These are phyloP conservation scores for Steccherinum ochraceum DNA, from an alignment of 768 basidiomycete species.

Conservation along the genomic window DNA sequence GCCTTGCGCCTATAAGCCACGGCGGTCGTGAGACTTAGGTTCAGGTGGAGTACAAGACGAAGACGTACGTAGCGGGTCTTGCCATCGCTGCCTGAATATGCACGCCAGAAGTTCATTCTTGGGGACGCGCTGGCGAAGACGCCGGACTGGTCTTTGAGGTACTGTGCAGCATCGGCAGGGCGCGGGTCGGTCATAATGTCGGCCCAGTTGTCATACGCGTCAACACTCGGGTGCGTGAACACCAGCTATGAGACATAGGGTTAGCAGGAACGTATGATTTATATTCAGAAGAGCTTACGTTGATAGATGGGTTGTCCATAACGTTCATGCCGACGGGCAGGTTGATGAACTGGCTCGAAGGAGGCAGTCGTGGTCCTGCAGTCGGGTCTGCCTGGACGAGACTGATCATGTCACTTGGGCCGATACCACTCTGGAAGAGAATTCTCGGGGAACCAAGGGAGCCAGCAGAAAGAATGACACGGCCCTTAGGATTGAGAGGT, in stretches of 20 bases:
- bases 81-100: constrained; percentile 38
- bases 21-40: too few relatives aligned
- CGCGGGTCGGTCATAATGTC: constrained; percentile 48
- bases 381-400: constrained; percentile 40
- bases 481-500: constrained; percentile 47
- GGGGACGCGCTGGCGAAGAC: constrained; percentile 54
- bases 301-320: constrained; percentile 60
- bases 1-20: constrained; percentile 46
- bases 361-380: constrained; percentile 42
- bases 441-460: constrained; percentile 51
- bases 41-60: not conserved
- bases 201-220: constrained; percentile 65
- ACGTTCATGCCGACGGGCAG: constrained; percentile 54
- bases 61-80: constrained; percentile 42
- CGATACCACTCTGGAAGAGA: constrained; percentile 57
- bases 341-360: constrained; percentile 45
- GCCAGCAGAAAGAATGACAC: constrained; percentile 55
- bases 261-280: not conserved
- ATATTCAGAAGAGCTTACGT: constrained; percentile 32
- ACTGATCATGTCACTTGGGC: constrained; percentile 51
- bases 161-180: constrained; percentile 50
- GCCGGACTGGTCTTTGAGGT: constrained; percentile 43
- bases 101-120: constrained; percentile 58
- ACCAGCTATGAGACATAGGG: constrained; percentile 35
- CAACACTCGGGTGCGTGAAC: constrained; percentile 57